Evolutionary conservation across 2,329 filamentous ascomycete species (phyloP), one percentile per base, ranked within the genome.

Genomic region (Aspergillus brunneoviolaceus): DNA sequence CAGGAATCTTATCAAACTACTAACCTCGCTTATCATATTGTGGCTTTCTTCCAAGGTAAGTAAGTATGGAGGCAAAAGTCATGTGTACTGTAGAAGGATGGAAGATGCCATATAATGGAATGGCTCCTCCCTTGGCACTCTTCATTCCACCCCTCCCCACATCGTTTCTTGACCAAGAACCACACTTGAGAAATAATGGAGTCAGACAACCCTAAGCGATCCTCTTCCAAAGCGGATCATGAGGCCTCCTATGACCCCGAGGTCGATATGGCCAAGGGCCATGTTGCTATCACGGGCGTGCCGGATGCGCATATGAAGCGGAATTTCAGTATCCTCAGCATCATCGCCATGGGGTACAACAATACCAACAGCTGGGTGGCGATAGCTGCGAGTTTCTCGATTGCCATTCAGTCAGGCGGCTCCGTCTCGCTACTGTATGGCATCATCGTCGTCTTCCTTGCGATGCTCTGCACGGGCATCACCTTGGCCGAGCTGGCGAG

Each of bases 401-500:
- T 69, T 19, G 65, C 67, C 29, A 65, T 68, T 16, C 65, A 67
- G 54, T 67, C 64, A 5, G 66, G 66, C 11, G 66, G 66, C 1
- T 59, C 66, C 1, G 47, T 66, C n/a, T 66, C 66, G 2, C 55
- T 68, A 12, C 60, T 68, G 6, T 68, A 68, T 47, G 66, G 66
- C 12, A 67, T 68, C 29, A 58, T 68, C n/a, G 48, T 59, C 27
- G 66, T 68, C 25, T 62, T 65, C 14, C 33, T 61, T 29, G 64
- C 63, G 49, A 68, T 68, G 66, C 57, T 63, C 47, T 64, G 60
- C 39, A 67, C 65, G 1, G 65, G 63, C 0, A n/a, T 67, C 21
- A 69, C 70, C 1, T 57, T 73, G 54, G 67, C 70, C 11, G 70
- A 73, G 57, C 60, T 73, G 51, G 66, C 70, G 10, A 68, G 65